These are phyloP conservation scores for Penicillium waksmanii DNA, from an alignment of 495 filamentous ascomycete genomes.

Conservation along the genomic window DNA sequence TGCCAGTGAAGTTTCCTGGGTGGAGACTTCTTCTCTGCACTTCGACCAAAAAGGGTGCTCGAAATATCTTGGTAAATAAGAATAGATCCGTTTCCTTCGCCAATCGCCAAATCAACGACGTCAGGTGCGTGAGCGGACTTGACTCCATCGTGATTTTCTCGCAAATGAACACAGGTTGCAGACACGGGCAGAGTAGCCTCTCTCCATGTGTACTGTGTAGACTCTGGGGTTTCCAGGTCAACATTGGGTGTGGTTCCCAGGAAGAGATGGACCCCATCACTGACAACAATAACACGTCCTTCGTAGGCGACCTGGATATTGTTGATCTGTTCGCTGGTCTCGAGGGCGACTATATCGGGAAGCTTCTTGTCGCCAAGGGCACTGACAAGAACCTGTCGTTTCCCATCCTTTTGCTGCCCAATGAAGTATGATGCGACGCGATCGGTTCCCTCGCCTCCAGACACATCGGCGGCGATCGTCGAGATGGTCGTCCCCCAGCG, in stretches of 20 bases:
- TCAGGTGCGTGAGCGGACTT: constrained; percentile 31
- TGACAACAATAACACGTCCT: constrained; percentile 42
- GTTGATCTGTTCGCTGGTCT: constrained; percentile 36
- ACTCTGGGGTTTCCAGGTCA: constrained; percentile 16
- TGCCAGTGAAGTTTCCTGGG: constrained; percentile 86
- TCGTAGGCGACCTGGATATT: constrained; percentile 35
- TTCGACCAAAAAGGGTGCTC: constrained; percentile 50
- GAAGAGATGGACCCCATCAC: constrained; percentile 38
- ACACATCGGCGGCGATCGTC: constrained; percentile 30
- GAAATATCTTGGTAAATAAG: constrained; percentile 76
- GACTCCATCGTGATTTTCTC: constrained; percentile 30
- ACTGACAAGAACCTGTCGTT: constrained; percentile 34
- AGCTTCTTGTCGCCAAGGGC: constrained; percentile 30
- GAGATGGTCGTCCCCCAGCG: constrained; percentile 47
- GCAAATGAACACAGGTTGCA: constrained; percentile 41
- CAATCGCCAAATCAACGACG: constrained; percentile 70
- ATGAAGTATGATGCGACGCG: constrained; percentile 22
- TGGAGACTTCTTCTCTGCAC: constrained; percentile 45
- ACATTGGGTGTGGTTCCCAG: constrained; percentile 31
- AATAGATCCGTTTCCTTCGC: constrained; percentile 73
- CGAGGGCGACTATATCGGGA: constrained; percentile 27
- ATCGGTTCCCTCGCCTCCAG: constrained; percentile 17
- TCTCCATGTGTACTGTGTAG: constrained; percentile 53
- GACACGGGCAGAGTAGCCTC: constrained; percentile 45
- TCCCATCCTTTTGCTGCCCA: constrained; percentile 34